Evolutionary conservation across 306 rosid genomes (phyloP).

Genomic region (Quercus gilva): DNA sequence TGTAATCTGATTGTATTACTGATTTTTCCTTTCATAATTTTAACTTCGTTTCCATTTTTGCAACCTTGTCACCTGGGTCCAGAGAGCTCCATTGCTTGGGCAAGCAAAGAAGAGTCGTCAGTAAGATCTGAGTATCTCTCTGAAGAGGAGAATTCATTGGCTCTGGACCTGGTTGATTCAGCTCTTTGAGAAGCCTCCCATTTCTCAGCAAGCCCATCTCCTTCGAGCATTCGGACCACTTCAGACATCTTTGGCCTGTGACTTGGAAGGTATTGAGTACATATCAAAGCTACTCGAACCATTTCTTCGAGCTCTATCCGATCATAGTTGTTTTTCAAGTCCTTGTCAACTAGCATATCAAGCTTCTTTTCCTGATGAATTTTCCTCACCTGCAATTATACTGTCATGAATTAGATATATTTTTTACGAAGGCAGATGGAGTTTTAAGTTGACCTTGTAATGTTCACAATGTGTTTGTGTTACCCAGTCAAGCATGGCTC

Average conservation of each 20-base stretch:
- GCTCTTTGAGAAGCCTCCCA: constrained; percentile 94
- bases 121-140: constrained; percentile 92
- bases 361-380: constrained; percentile 84
- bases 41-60: neutral
- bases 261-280: constrained; percentile 81
- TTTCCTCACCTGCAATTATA: constrained; percentile 71
- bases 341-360: constrained; percentile 79
- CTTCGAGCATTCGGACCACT: constrained; percentile 97
- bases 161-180: constrained; percentile 74
- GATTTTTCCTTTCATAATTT: constrained; percentile 1
- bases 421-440: neutral
- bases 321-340: constrained; percentile 62
- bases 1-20: constrained; percentile 13
- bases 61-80: constrained; percentile 69
- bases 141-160: constrained; percentile 77
- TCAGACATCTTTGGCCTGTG: constrained; percentile 95
- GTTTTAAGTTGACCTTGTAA: neutral
- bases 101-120: constrained; percentile 93
- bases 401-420: neutral
- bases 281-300: constrained; percentile 79
- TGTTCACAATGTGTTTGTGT: constrained; percentile 13
- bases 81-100: constrained; percentile 98
- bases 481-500: constrained; percentile 97
- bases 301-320: constrained; percentile 84
- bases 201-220: constrained; percentile 95